These are phyloP conservation scores for Aureobasidium uvarum DNA, from an alignment of 2,329 filamentous ascomycete genomes.

Conservation along the genomic window DNA sequence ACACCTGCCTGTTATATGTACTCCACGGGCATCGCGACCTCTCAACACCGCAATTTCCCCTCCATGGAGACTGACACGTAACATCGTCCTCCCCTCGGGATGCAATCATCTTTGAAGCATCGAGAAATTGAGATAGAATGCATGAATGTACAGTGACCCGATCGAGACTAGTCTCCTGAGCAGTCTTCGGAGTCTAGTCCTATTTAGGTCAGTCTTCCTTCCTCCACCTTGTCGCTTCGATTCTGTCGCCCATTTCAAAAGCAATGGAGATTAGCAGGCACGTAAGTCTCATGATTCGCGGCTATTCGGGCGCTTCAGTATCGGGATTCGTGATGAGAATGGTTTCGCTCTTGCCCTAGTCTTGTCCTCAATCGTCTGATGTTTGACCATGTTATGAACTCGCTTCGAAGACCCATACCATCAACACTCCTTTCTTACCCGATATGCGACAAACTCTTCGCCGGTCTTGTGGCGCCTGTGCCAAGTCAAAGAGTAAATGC, in stretches of 20 bases:
- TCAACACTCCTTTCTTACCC: not conserved
- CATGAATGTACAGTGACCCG: not conserved
- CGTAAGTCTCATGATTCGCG: not conserved
- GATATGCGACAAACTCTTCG: slow-evolving; percentile 14
- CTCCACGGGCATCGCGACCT: not conserved
- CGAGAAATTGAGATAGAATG: not conserved
- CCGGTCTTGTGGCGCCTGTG: slow-evolving; percentile 18
- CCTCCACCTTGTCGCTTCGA: too few relatives aligned
- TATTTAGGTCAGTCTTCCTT: not conserved
- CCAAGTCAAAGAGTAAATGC: slow-evolving; percentile 18
- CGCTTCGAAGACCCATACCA: not conserved
- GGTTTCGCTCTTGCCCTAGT: not conserved
- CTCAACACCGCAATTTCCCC: not conserved
- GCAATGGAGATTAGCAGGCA: not conserved
- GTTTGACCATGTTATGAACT: not conserved
- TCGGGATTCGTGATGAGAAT: not conserved
- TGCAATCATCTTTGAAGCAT: not conserved
- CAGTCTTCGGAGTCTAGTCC: slow-evolving; percentile 16
- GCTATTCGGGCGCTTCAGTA: not conserved
- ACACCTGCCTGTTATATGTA: not conserved
- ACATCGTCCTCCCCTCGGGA: too few relatives aligned
- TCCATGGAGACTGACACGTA: not conserved
- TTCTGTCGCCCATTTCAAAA: not conserved
- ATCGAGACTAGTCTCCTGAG: slow-evolving; percentile 14
- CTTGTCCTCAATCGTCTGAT: not conserved